Evolutionary conservation across 108 stramenopile species (phyloP).

Genomic region (Conticribra guillardii): DNA sequence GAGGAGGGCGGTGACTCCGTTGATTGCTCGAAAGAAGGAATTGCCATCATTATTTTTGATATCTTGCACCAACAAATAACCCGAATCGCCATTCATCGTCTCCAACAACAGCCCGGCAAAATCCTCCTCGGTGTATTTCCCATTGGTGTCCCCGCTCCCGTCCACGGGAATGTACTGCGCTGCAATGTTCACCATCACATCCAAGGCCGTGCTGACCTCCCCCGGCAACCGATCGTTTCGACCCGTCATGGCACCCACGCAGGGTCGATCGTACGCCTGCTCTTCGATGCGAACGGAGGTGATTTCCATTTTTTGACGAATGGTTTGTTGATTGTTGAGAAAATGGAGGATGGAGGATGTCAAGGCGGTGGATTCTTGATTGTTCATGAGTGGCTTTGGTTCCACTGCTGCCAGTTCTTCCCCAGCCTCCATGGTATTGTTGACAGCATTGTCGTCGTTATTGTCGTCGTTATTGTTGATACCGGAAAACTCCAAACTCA

Average conservation of each 20-base stretch:
- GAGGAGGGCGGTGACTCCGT: background rate
- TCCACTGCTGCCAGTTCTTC: background rate
- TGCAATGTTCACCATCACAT: slow-evolving; percentile 6
- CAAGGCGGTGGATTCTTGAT: slow-evolving; percentile 1
- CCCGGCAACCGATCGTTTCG: background rate
- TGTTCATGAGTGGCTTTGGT: background rate
- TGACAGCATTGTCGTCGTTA: background rate
- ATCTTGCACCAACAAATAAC: no score
- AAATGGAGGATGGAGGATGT: background rate
- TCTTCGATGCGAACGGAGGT: background rate
- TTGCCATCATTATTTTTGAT: no score
- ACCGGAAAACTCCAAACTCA: slow-evolving; percentile 11
- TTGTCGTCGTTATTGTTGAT: background rate
- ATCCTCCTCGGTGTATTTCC: background rate
- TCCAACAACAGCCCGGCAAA: background rate
- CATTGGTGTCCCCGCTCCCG: background rate
- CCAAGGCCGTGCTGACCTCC: slow-evolving; percentile 3
- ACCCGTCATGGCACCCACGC: slow-evolving; percentile 15
- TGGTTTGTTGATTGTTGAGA: background rate
- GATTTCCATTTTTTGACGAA: slow-evolving; percentile 6
- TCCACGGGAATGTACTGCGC: slow-evolving; percentile 14
- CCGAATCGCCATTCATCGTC: background rate
- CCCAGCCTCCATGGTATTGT: background rate
- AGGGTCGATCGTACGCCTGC: slow-evolving; percentile 20
- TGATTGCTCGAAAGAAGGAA: slow-evolving; percentile 11